Percentiles rank a stretch among this genome's conserved stretches.
Evolutionary conservation across 345 rosid species (phyloP).

Genomic region (Populus alba): DNA sequence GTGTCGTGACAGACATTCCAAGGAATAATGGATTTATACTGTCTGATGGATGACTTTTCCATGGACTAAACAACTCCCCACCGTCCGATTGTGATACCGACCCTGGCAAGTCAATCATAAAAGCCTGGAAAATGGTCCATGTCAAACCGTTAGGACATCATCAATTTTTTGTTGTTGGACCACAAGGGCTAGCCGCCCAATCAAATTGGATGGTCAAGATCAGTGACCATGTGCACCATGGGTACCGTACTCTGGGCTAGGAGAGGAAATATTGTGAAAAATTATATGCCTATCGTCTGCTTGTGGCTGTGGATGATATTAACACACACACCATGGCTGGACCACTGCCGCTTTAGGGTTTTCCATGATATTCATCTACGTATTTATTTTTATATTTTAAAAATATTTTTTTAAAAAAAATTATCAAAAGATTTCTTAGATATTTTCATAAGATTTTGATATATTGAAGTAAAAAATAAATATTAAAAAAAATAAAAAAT

Average conservation of each 20-base stretch:
- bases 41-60: background rate
- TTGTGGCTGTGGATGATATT: background rate
- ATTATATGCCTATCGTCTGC: background rate
- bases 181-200: constrained; percentile 1
- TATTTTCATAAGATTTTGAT: too few species aligned
- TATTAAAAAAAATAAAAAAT: too few species aligned
- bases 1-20: constrained; percentile 16
- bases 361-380: too few species aligned
- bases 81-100: constrained; percentile 2
- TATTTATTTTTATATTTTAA: too few species aligned
- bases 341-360: too few species aligned
- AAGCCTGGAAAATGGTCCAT: background rate
- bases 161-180: constrained; percentile 24
- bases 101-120: background rate
- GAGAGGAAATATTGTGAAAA: background rate
- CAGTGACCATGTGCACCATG: background rate
- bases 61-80: constrained; percentile 3
- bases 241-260: background rate
- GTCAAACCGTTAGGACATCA: background rate
- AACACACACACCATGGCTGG: too few species aligned
- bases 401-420: too few species aligned
- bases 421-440: too few species aligned
- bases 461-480: too few species aligned
- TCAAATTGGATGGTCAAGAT: background rate
- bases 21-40: background rate